Evolutionary conservation across 768 basidiomycete species (phyloP).

Genomic region (Hericium coralloides): DNA sequence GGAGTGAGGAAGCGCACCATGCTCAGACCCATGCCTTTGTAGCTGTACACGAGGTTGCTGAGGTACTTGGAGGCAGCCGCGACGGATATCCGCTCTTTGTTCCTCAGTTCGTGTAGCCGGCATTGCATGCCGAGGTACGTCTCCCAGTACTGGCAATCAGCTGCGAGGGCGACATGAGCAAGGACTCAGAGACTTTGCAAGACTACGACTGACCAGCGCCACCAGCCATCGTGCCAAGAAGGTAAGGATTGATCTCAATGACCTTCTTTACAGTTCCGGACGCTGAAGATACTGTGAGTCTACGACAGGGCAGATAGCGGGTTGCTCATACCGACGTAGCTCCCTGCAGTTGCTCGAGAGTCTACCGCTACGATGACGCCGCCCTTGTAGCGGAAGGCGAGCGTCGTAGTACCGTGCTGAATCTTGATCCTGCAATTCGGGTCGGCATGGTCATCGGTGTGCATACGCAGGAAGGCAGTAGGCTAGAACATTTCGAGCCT

Average conservation of each 20-base stretch:
- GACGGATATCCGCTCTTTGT: constrained; percentile 94
- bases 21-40: constrained; percentile 98
- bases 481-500: constrained; percentile 47
- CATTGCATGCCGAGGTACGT: constrained; percentile 98
- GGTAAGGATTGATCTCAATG: constrained; percentile 97
- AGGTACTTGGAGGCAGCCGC: constrained; percentile 99
- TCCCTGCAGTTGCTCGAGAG: constrained; percentile 93
- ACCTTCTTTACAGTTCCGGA: constrained; percentile 99
- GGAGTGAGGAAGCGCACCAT: constrained; percentile 56
- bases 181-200: neutral
- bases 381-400: constrained; percentile 94
- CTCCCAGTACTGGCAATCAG: constrained; percentile 97
- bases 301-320: neutral
- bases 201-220: constrained; percentile 67
- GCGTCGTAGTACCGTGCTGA: constrained; percentile 95
- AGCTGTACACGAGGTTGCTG: constrained; percentile 93
- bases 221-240: constrained; percentile 99
- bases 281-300: constrained; percentile 36
- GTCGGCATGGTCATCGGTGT: constrained; percentile 94
- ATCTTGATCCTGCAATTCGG: constrained; percentile 95
- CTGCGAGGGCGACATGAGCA: constrained; percentile 28
- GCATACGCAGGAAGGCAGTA: constrained; percentile 79
- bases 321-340: constrained; percentile 73
- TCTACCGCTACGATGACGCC: constrained; percentile 99
- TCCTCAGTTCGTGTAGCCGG: constrained; percentile 91